These are phyloP conservation scores for Gaertneriomyces semiglobifer DNA, from an alignment of 192 early-diverging fungal genomes.

Conservation along the genomic window DNA sequence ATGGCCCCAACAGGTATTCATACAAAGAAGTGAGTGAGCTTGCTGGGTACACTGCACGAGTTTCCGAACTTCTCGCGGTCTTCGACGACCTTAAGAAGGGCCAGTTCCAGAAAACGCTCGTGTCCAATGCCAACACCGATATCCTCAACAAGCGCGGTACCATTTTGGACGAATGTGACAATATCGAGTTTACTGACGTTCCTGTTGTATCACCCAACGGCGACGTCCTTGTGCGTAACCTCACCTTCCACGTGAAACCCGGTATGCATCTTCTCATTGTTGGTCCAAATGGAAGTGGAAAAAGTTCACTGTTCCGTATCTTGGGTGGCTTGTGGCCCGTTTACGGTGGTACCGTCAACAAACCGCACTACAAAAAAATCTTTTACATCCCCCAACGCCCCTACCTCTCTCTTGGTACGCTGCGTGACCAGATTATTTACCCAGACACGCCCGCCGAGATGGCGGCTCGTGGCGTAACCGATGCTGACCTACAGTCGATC, in stretches of 20 bases:
- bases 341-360: constrained; percentile 65
- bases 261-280: constrained; percentile 90
- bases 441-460: constrained; percentile 85
- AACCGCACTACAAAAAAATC: constrained; percentile 66
- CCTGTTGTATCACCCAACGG: constrained; percentile 95
- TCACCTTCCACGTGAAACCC: constrained; percentile 84
- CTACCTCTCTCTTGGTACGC: constrained; percentile 89
- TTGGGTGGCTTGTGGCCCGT: constrained; percentile 95
- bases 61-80: constrained; percentile 77
- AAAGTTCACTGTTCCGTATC: constrained; percentile 91
- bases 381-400: constrained; percentile 99
- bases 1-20: constrained; percentile 15
- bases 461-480: constrained; percentile 64
- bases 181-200: constrained; percentile 83
- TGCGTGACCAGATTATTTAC: constrained; percentile 98
- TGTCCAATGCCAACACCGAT: constrained; percentile 37
- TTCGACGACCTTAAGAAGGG: constrained; percentile 84
- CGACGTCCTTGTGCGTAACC: constrained; percentile 80
- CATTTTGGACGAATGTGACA: constrained; percentile 26
- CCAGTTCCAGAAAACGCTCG: constrained; percentile 71
- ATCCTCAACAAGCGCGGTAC: constrained; percentile 24
- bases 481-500: constrained; percentile 73
- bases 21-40: constrained; percentile 94
- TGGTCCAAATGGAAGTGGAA: constrained; percentile 91
- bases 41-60: constrained; percentile 91